Base-by-base conservation (phyloP, 1,139 yeast genomes). In the Zygotorulaspora mrakii region DNA sequence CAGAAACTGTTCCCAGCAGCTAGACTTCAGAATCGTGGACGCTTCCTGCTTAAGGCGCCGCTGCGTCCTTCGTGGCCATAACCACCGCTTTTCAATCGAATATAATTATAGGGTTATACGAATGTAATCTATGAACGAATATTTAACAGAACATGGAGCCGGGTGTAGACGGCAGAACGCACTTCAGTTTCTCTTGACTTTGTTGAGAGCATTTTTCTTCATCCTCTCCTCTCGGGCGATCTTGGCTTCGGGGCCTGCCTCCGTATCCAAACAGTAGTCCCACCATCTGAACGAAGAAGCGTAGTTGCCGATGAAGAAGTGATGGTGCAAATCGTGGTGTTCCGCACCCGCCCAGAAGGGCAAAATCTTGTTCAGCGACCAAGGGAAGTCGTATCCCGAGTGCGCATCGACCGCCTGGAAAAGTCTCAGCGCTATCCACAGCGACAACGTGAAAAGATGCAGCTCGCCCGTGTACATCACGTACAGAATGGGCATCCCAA, bases 271-370 rank as follows among this genome's bases (percentile, higher is more conserved):
- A 45, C 77, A 54, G 61, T 68, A 79, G 66, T 88, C 96, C 89
- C 94, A 86, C 82, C 91, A 83, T 66, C 95, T 78, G 74, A 87
- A 88, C 25, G 89, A 79, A 42, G 94, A 81, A 20, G 96, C 91
- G 62, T 86, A 88, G 66, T 87, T 86, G 39, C 96, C 96, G 42
- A 68, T 81, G 65, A 88, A 88, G 66, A 79, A 85, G 60, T 84
- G 94, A 64, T 88, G 96, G 63, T 88, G 96, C 60, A 84, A 87
- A 61, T 88, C 96, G 62, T 88, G 96, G 65, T 89, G 97, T 57
- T 86, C 96, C 13, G 97, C 96, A 45, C 97, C 97, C 12, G 97
- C 95, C 97, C 97, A 89, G 68, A 89, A 76, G 25, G 96, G 96
- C 45, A 89, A 62, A 66, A 87, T 78, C 60, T 88, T 86, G 68